Evolutionary conservation across 768 basidiomycete species (phyloP), one percentile per base, ranked within the genome.

Genomic region (Lactarius deliciosus): DNA sequence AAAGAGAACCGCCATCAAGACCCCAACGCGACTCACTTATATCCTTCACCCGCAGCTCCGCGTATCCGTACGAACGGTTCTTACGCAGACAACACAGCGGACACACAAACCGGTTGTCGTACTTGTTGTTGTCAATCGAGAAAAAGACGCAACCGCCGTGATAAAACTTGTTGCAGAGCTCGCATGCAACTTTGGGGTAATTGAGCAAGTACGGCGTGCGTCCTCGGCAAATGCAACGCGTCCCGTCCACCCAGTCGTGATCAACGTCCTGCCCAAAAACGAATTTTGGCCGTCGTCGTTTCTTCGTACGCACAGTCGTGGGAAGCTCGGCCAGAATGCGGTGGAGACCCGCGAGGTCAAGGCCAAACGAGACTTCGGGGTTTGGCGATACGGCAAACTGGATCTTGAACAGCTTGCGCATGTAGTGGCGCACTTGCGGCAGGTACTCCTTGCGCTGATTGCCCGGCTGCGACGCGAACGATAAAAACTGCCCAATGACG

Each of bases 321-420:
- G 88, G 87, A 64, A 88, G 85, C 40, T 83, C 85, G 20, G 91
- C 91, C 36, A 93, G 82, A 63, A 91, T 86, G 9, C 92, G 87
- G 76, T 94, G 92, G 57, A 94, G 76, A 10, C 90, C 89, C 45
- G 92, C 90, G 25, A 93, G 83, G 74, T 94, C 90, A 32, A 94
- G 80, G 18, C 92, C 92, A 71, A 87, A 94, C 2, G 91, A 92
- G 2, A 90, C 84, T 57, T 92, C 91, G 1, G 86, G 88, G 66
- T 85, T 90, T 2, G 91, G 89, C 0, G 90, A 90, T 11, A 94
- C 88, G n/a, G 89, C 87, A 73, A 94, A 93, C 76, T 93, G 92
- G 61, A 94, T 90, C 78, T 87, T 89, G 81, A 88, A 94, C 18
- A 94, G 79, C 77, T 94, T 94, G 70, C 92, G 88, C 91, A 94